Evolutionary conservation across 257 asterid species (phyloP).

Genomic region (Forsythia suspensa): DNA sequence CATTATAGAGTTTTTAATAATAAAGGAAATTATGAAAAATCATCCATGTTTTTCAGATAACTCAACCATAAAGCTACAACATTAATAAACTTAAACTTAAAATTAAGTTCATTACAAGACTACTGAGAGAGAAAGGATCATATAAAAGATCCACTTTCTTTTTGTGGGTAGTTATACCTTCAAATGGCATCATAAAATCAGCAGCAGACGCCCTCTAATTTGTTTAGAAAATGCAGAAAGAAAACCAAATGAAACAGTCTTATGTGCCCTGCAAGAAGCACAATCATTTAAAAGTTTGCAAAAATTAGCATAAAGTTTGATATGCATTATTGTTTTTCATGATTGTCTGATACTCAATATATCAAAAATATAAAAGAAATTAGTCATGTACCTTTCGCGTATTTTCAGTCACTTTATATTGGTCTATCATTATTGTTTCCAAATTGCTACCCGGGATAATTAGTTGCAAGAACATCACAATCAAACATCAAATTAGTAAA

Average conservation of each 20-base stretch:
- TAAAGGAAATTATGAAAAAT: background rate
- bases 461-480: background rate
- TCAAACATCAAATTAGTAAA: background rate
- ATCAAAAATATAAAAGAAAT: background rate
- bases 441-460: background rate
- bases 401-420: background rate
- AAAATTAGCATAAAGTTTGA: background rate
- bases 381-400: background rate
- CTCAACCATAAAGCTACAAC: background rate
- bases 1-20: background rate
- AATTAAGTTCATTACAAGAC: background rate
- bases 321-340: background rate
- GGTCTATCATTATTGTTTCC: background rate
- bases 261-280: conserved; percentile 11
- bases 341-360: background rate
- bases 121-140: background rate
- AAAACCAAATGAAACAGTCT: background rate
- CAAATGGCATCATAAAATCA: background rate
- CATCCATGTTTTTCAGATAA: background rate
- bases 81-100: too few species aligned
- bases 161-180: background rate
- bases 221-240: background rate
- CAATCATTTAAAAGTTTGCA: background rate
- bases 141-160: background rate
- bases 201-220: background rate